Evolutionary conservation across 2,329 filamentous ascomycete genomes (phyloP).

Genomic region (Penicillium psychrosexuale): DNA sequence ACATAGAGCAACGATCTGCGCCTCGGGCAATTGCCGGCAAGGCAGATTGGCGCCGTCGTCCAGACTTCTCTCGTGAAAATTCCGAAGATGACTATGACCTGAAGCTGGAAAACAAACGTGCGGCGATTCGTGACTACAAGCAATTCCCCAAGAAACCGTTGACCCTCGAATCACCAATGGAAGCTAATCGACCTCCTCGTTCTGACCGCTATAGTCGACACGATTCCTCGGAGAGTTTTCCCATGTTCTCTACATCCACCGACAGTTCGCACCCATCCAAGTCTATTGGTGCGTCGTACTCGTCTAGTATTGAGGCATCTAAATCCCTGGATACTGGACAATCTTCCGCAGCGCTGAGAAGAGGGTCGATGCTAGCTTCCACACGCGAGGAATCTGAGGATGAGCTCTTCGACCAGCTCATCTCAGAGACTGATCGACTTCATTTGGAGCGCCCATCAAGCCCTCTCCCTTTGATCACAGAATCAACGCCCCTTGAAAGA

Average conservation of each 20-base stretch:
- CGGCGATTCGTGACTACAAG: slow-evolving; percentile 49
- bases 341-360: slow-evolving; percentile 9
- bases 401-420: slow-evolving; percentile 27
- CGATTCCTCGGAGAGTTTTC: slow-evolving; percentile 60
- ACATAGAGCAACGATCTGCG: slow-evolving; percentile 39
- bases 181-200: slow-evolving; percentile 30
- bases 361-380: slow-evolving; percentile 19
- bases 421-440: slow-evolving; percentile 25
- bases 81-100: slow-evolving; percentile 39
- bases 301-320: slow-evolving; percentile 29
- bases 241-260: slow-evolving; percentile 62
- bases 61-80: slow-evolving; percentile 26
- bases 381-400: slow-evolving; percentile 21
- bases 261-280: slow-evolving; percentile 54
- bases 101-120: slow-evolving; percentile 42
- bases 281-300: slow-evolving; percentile 53
- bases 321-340: slow-evolving; percentile 21
- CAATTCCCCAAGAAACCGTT: slow-evolving; percentile 50
- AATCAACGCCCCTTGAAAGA: slow-evolving; percentile 31
- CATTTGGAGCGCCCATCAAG: slow-evolving; percentile 47
- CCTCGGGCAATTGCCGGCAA: slow-evolving; percentile 41
- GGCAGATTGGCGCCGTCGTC: slow-evolving; percentile 37
- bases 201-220: slow-evolving; percentile 46
- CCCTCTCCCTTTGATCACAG: slow-evolving; percentile 36
- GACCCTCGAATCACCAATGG: slow-evolving; percentile 45